Evolutionary conservation across 495 filamentous ascomycete genomes (phyloP).

Genomic region (Daldinia caldariorum): DNA sequence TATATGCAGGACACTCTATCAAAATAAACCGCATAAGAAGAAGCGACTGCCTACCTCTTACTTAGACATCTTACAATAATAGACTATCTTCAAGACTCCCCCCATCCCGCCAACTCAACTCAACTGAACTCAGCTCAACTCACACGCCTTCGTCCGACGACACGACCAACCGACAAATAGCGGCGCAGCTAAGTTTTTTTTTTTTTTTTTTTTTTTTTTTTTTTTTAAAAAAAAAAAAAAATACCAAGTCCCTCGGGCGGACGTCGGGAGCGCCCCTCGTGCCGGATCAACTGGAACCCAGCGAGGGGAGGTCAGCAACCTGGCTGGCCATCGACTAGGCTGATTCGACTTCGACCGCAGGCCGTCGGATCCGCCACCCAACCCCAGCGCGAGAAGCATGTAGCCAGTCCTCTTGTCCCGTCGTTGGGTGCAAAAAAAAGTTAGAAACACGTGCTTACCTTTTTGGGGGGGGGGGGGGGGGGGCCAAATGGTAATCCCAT

Average conservation of each 20-base stretch:
- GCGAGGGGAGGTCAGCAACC: constrained; percentile 10
- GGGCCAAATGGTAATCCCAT: constrained; percentile 13
- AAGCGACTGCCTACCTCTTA: background rate
- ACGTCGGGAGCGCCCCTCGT: constrained; percentile 6
- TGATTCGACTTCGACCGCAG: too few species aligned
- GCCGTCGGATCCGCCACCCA: constrained; percentile 1
- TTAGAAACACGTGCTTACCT: constrained; percentile 31
- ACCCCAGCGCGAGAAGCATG: background rate
- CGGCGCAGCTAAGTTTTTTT: background rate
- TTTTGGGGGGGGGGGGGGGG: too few species aligned
- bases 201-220: too few species aligned
- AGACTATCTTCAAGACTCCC: background rate
- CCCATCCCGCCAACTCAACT: background rate
- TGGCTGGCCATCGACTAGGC: constrained; percentile 10
- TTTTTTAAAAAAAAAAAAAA: too few species aligned
- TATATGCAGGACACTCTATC: background rate
- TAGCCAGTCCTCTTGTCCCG: constrained; percentile 14
- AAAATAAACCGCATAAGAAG: background rate
- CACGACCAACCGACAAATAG: constrained; percentile 20
- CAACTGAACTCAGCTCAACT: background rate
- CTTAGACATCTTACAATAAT: background rate
- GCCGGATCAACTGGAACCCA: constrained; percentile 23
- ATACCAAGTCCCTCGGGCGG: constrained; percentile 8
- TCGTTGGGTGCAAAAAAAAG: constrained; percentile 8
- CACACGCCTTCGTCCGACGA: background rate